phyloP scores from a whole-genome alignment of 108 stramenopile species.

The Conticribra guillardii region DNA sequence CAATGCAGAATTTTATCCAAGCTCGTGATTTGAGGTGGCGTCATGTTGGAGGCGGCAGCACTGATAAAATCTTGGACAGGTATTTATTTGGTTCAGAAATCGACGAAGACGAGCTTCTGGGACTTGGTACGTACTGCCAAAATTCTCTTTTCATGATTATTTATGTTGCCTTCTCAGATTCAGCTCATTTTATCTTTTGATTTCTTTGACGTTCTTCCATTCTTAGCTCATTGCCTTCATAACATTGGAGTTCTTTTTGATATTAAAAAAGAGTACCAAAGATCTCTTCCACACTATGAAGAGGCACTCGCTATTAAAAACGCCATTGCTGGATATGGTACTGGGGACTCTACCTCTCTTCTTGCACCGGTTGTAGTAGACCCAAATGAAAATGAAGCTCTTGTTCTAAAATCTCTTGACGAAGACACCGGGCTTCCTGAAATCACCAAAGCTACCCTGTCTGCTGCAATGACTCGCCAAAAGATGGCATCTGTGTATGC shows the following conservation, averaged over 20 bases:
- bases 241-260: conserved; percentile 45
- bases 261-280: conserved; percentile 42
- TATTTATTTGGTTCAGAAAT: conserved; percentile 26
- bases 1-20: conserved; percentile 49
- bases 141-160: not conserved
- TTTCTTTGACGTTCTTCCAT: not conserved
- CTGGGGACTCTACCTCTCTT: conserved; percentile 14
- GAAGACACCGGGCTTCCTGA: conserved; percentile 21
- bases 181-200: no score
- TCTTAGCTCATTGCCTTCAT: conserved; percentile 40
- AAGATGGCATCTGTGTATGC: conserved; percentile 38
- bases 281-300: conserved; percentile 46
- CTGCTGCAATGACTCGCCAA: conserved; percentile 38
- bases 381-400: conserved; percentile 20
- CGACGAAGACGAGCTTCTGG: conserved; percentile 45
- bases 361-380: conserved; percentile 1
- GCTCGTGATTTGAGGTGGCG: conserved; percentile 41
- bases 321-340: conserved; percentile 26
- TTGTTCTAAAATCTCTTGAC: conserved; percentile 26
- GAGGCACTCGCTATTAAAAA: conserved; percentile 45
- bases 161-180: conserved; percentile 1
- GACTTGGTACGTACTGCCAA: conserved; percentile 23
- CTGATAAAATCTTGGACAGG: conserved; percentile 40
- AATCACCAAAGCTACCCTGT: conserved; percentile 31
- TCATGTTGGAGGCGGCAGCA: conserved; percentile 40